A percentile compares a stretch with the other conserved stretches of the same genome.
Conservation (phyloP, 169 alveolate genomes). For the Cryptosporidium parvum region DNA sequence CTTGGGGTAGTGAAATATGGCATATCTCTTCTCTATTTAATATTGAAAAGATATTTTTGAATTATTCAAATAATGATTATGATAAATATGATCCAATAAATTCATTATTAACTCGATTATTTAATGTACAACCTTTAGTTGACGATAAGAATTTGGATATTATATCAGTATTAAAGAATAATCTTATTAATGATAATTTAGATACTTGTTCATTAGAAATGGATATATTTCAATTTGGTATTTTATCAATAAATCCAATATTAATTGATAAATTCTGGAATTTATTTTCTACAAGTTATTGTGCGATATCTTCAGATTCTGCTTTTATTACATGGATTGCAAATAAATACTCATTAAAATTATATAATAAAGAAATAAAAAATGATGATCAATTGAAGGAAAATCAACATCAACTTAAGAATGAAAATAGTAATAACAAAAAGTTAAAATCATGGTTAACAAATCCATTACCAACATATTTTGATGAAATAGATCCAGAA, state of each 20-base stretch:
- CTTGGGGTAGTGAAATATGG: slow-evolving; percentile 64
- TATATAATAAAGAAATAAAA: not conserved
- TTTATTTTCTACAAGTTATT: not conserved
- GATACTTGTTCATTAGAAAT: slow-evolving; percentile 31
- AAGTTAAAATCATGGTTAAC: slow-evolving; percentile 38
- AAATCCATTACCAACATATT: slow-evolving; percentile 45
- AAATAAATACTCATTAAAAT: slow-evolving; percentile 29
- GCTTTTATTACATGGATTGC: slow-evolving; percentile 42
- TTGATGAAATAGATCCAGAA: slow-evolving; percentile 19
- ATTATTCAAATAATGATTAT: not conserved
- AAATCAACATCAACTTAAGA: not conserved
- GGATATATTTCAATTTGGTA: slow-evolving; percentile 54
- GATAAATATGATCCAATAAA: slow-evolving; percentile 1
- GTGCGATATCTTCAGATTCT: slow-evolving; percentile 36
- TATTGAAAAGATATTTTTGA: slow-evolving; percentile 1
- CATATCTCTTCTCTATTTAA: slow-evolving; percentile 3
- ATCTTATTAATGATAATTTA: slow-evolving; percentile 4
- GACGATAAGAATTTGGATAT: slow-evolving; percentile 30
- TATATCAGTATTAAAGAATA: slow-evolving; percentile 18
- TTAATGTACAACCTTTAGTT: slow-evolving; percentile 15
- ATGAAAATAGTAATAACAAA: not conserved
- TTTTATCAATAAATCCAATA: slow-evolving; percentile 40
- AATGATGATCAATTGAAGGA: not conserved
- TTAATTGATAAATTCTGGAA: slow-evolving; percentile 8
- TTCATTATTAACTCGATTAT: slow-evolving; percentile 30